Evolutionary conservation across 345 rosid genomes (phyloP).

Genomic region (Barbarea vulgaris): DNA sequence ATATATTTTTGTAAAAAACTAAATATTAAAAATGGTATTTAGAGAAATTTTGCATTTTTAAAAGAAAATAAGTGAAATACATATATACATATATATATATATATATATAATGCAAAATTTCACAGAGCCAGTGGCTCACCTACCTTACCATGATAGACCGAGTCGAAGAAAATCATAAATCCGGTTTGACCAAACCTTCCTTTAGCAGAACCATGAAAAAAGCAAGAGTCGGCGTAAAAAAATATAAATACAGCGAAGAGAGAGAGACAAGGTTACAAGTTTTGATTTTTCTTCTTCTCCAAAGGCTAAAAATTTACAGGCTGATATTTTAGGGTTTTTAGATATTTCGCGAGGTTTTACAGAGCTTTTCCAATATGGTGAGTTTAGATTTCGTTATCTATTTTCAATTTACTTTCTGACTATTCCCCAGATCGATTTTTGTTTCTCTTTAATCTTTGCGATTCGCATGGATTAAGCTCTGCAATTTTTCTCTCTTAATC

Average conservation of each 20-base stretch:
- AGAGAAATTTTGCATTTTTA: not conserved
- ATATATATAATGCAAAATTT: no score
- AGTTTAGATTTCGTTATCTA: constrained; percentile 1
- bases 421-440: constrained; percentile 7
- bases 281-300: constrained; percentile 19
- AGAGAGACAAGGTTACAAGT: not conserved
- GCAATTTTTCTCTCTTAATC: not conserved
- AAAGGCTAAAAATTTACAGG: not conserved
- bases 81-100: no score
- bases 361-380: constrained; percentile 25
- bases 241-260: not conserved
- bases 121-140: not conserved
- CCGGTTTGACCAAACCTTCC: constrained; percentile 32
- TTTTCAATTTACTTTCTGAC: constrained; percentile 1
- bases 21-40: not conserved
- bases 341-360: constrained; percentile 16
- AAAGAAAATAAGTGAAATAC: no score
- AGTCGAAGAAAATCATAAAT: not conserved
- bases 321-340: constrained; percentile 27
- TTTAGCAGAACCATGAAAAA: constrained; percentile 11
- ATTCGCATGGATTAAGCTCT: constrained; percentile 6
- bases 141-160: not conserved
- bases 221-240: constrained; percentile 16
- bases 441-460: constrained; percentile 1
- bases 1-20: no score